phyloP scores from a whole-genome alignment of 2,329 filamentous ascomycete genomes.

The Beauveria varroae region DNA sequence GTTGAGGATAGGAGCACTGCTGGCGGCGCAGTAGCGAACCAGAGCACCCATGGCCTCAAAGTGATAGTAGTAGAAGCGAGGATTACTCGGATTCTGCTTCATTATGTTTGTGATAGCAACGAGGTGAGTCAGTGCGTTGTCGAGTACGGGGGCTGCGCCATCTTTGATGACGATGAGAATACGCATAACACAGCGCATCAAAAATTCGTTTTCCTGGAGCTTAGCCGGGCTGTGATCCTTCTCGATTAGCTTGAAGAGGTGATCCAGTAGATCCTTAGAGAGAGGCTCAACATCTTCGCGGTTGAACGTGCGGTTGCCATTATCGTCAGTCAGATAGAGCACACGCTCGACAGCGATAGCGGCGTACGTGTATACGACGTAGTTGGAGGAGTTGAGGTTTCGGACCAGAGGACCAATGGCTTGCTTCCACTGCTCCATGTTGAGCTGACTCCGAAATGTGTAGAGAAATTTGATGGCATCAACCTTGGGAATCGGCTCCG shows the following conservation, averaged over 20 bases:
- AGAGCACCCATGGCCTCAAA: constrained; percentile 92
- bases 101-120: constrained; percentile 88
- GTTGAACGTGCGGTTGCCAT: constrained; percentile 71
- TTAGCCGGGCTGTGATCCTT: constrained; percentile 79
- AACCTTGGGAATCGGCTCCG: constrained; percentile 85
- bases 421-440: constrained; percentile 82
- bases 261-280: constrained; percentile 77
- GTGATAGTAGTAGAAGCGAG: constrained; percentile 96
- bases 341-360: constrained; percentile 94
- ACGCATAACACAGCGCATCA: constrained; percentile 98
- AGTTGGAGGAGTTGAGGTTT: constrained; percentile 82
- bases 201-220: constrained; percentile 95
- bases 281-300: constrained; percentile 71
- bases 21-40: constrained; percentile 58
- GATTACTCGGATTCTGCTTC: constrained; percentile 91
- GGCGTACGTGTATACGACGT: constrained; percentile 96
- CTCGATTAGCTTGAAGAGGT: constrained; percentile 87
- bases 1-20: constrained; percentile 67
- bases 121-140: constrained; percentile 74
- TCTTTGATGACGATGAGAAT: constrained; percentile 92
- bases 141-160: constrained; percentile 63
- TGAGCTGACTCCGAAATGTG: constrained; percentile 90
- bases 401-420: constrained; percentile 87
- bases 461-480: constrained; percentile 98
- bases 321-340: constrained; percentile 71